These are phyloP conservation scores for Tothia fuscella DNA, from an alignment of 2,329 filamentous ascomycete genomes.

Conservation along the genomic window DNA sequence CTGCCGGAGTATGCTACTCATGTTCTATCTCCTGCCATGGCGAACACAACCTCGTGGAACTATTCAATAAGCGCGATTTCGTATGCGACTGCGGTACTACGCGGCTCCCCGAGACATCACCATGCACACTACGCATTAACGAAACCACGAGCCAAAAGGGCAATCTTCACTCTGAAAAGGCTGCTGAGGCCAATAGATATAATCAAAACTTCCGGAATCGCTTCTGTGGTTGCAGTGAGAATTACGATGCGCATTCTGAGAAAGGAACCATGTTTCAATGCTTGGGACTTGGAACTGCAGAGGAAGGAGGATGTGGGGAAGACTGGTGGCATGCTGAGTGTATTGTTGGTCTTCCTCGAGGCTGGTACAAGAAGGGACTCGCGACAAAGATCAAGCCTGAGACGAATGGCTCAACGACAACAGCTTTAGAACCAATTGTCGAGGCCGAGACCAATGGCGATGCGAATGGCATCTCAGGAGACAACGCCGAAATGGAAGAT, in stretches of 20 bases:
- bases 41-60: conserved; percentile 86
- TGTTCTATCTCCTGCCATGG: conserved; percentile 96
- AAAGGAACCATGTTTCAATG: conserved; percentile 99
- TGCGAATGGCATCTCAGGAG: background rate
- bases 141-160: conserved; percentile 63
- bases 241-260: conserved; percentile 80
- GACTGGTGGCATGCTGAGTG: conserved; percentile 98
- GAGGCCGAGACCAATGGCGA: background rate
- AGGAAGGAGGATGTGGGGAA: conserved; percentile 83
- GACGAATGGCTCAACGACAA: conserved; percentile 1
- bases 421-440: background rate
- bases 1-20: conserved; percentile 87
- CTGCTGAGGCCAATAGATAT: conserved; percentile 68
- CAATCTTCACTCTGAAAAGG: conserved; percentile 61
- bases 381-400: background rate
- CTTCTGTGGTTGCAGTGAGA: conserved; percentile 80
- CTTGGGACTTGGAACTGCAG: conserved; percentile 65
- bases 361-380: conserved; percentile 46
- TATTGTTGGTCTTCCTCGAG: conserved; percentile 65
- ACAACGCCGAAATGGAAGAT: conserved; percentile 37
- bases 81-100: conserved; percentile 93
- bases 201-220: conserved; percentile 91
- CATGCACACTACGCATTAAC: conserved; percentile 67
- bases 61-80: conserved; percentile 92
- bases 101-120: conserved; percentile 55